Base-by-base conservation (phyloP, 306 rosid genomes). In the Corylus avellana region DNA sequence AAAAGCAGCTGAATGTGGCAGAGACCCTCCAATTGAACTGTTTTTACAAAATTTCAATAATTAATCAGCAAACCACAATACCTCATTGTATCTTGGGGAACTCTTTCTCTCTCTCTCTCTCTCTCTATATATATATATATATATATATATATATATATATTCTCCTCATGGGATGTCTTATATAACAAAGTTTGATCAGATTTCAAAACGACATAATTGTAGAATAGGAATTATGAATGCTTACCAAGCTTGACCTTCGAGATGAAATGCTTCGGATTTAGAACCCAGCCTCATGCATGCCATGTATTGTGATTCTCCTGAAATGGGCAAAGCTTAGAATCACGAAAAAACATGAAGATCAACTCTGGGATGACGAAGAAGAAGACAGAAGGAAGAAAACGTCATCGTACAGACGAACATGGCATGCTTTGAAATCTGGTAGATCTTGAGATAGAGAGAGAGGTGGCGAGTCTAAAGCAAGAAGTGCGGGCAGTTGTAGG, bases 211-310 rank as follows among this genome's bases (percentile, higher is more conserved):
- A 4, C 35, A 32, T 32, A 32, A 32, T 32, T 32, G 35, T 32
- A 32, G 35, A 32, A 32, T 32, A 32, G 35, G 35, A 32, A 32
- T 22, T 22, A 22, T 32, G 35, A 32, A 58, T 8, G 8, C 42
- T 17, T 73, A 92, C 97, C 97, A 89, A 4, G 91, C 79, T 55
- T 91, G 90, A 75, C 93, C 97, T 1, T 94, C 91, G 3, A 80
- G 91, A 77, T 88, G 90, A 80, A 94, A 94, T 14, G 80, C 85
- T 74, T 90, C 93, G 20, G 96, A 81, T 82, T 92, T 94, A 3
- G 89, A 84, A 76, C 97, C 98, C 78, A 94, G 86, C 83, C 78
- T 89, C 90, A 92, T 67, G 85, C 87, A 84, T 29, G 93, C 94
- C 90, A 90, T 90, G 54, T 27, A 1, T 47, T 22, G 57, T 32